Evolutionary conservation across 2,329 filamentous ascomycete species (phyloP), one percentile per base, ranked within the genome.

Genomic region (Onygena corvina): DNA sequence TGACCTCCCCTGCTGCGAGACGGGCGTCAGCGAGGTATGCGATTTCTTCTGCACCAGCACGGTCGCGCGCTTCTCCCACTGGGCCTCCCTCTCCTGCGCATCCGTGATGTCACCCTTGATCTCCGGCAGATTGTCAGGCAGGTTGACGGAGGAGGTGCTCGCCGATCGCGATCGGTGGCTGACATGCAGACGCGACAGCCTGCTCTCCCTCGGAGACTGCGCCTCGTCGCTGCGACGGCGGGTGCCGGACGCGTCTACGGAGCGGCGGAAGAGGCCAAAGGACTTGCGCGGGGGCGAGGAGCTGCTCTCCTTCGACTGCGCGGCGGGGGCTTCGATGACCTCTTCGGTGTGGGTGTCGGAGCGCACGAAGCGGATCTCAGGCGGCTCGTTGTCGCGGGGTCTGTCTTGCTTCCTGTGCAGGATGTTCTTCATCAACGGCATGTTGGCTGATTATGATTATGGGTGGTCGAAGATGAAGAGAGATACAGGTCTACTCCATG

Each of bases 51-150:
- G 77, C 27, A 86, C 90, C 56, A 96, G 72, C 52, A 93, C 78
- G n/a, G 89, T 95, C 23, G 92, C 92, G 52, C 90, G 76, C 70
- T 85, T 83, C 74, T 96, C 92, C 92, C 92, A 98, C 67, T 84
- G 77, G 52, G 79, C 79, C 71, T 93, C 84, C 47, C 72, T 69
- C 21, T 76, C 74, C 55, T 74, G 68, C 51, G 64, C 67, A 57
- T 73, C 70, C 29, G 70, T 71, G 50, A 69, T 62, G 55, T 69
- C 64, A 59, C 71, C 64, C 56, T 68, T 63, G 50, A 94, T 86
- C 53, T 82, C 81, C 18, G 89, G 89, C 47, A 96, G 75, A 67
- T 94, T 77, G 48, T 76, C 67, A 1, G 92, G 90, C 31, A 96
- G 76, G 64, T 86, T 83, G 20, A 81, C 76, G 53, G 86, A 87